Evolutionary conservation across 1,284 basidiomycete species (phyloP).

Genomic region (Leccinum subspadiceum): DNA sequence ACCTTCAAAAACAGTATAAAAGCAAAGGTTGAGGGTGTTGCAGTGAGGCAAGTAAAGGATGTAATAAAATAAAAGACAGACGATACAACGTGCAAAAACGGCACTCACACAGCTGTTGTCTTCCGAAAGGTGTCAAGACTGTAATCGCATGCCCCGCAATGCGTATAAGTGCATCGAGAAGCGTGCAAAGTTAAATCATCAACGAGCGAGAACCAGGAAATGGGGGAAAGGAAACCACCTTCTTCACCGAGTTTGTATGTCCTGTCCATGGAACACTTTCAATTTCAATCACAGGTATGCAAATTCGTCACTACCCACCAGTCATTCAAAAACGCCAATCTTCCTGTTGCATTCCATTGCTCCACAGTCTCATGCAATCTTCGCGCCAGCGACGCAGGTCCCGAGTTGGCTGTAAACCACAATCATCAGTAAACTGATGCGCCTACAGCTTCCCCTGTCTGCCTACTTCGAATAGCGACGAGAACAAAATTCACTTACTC

Average conservation of each 20-base stretch:
- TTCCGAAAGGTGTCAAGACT: constrained; percentile 81
- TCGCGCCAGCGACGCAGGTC: constrained; percentile 60
- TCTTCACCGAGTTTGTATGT: constrained; percentile 82
- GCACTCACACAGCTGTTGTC: constrained; percentile 71
- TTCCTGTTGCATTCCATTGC: constrained; percentile 61
- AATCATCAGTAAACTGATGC: constrained; percentile 1
- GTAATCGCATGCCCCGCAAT: too few species aligned
- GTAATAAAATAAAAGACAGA: background rate
- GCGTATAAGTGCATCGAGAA: background rate
- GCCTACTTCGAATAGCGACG: background rate
- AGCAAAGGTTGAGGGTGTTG: background rate
- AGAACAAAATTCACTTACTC: constrained; percentile 41
- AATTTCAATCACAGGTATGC: background rate
- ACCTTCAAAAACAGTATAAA: background rate
- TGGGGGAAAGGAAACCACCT: constrained; percentile 35
- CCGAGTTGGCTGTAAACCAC: constrained; percentile 49
- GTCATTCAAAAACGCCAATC: constrained; percentile 71
- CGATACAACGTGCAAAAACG: background rate
- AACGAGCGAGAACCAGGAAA: background rate
- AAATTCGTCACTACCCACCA: constrained; percentile 48
- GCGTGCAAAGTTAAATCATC: constrained; percentile 2
- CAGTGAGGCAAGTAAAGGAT: background rate
- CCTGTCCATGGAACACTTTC: constrained; percentile 38
- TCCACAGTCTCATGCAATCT: constrained; percentile 54
- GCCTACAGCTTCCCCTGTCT: background rate